These are phyloP conservation scores for Xylaria acuta DNA, from an alignment of 495 filamentous ascomycete species.

Conservation along the genomic window DNA sequence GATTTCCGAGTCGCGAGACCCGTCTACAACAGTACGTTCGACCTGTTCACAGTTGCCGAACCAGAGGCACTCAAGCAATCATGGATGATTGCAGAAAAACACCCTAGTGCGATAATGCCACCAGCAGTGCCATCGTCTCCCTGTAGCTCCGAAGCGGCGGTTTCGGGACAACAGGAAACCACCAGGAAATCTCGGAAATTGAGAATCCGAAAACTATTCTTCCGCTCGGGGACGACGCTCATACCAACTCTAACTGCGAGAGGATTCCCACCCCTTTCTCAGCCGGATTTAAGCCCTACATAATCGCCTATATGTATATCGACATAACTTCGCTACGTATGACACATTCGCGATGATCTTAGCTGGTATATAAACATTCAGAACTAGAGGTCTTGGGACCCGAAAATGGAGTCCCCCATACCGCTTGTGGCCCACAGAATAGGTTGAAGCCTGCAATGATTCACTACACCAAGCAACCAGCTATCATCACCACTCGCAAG, in stretches of 20 bases:
- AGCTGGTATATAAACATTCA: too few species aligned
- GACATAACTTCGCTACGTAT: background rate
- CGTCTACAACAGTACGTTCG: background rate
- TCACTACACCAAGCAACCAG: too few species aligned
- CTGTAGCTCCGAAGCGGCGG: background rate
- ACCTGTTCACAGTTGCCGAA: background rate
- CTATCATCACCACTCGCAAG: too few species aligned
- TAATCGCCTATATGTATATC: background rate
- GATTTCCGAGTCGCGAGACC: background rate
- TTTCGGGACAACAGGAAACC: background rate
- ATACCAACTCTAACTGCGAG: background rate
- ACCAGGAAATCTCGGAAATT: background rate
- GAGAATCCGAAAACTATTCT: background rate
- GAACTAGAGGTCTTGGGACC: too few species aligned
- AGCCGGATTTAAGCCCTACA: background rate
- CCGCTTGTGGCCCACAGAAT: too few species aligned
- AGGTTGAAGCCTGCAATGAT: too few species aligned
- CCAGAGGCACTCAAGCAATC: background rate
- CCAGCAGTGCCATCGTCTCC: background rate
- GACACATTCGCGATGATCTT: background rate
- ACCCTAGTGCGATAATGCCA: background rate
- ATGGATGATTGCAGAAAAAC: background rate
- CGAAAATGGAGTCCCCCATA: too few species aligned
- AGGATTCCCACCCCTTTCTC: background rate
- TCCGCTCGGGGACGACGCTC: background rate